phyloP scores from a whole-genome alignment of 306 rosid species.

The Phaseolus lunatus region DNA sequence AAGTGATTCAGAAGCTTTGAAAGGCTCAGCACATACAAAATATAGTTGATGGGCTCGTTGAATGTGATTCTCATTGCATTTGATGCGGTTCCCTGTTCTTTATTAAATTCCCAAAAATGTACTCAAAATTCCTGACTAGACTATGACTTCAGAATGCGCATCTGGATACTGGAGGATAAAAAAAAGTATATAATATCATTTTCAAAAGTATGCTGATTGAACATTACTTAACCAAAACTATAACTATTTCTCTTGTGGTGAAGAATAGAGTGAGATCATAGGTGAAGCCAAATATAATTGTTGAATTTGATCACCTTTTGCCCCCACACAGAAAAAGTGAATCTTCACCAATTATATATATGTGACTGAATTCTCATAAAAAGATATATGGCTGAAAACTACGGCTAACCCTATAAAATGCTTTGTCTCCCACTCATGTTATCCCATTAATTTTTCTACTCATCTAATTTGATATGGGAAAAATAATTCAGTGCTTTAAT shows the following conservation, averaged over 20 bases:
- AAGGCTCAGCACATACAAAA: constrained; percentile 32
- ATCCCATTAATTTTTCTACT: not conserved
- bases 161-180: not conserved
- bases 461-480: not conserved
- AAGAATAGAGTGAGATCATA: not conserved
- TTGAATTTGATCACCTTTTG: constrained; percentile 1
- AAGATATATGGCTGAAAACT: not conserved
- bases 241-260: not conserved
- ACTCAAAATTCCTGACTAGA: constrained; percentile 28
- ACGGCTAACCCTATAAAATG: not conserved
- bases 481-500: not conserved
- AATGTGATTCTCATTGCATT: constrained; percentile 53
- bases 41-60: constrained; percentile 32
- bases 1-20: constrained; percentile 13
- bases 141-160: not conserved
- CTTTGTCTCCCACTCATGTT: not conserved
- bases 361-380: no score
- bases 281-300: not conserved
- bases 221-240: not conserved
- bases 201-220: not conserved
- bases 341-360: no score
- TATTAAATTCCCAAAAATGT: constrained; percentile 35
- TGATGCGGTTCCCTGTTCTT: constrained; percentile 42
- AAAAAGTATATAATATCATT: constrained; percentile 24
- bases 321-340: no score